These are phyloP conservation scores for Magnaporthales sp. DNA, from an alignment of 2,329 filamentous ascomycete species.

Conservation along the genomic window DNA sequence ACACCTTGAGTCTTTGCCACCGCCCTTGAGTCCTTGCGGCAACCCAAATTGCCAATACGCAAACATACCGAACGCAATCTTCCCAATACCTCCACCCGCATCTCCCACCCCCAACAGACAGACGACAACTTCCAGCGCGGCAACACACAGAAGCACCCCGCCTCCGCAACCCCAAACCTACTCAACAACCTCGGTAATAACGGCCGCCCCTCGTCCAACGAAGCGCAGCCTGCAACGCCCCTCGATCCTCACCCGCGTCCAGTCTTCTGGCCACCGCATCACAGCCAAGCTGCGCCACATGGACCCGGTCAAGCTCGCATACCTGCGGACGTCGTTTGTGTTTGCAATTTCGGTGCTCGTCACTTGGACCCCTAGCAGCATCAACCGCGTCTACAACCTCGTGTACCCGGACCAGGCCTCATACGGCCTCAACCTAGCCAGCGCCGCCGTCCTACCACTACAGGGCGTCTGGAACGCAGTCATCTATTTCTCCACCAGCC, in stretches of 20 bases:
- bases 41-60: neutral
- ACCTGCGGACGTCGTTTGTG: slow-evolving; percentile 51
- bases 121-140: neutral
- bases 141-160: neutral
- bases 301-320: slow-evolving; percentile 52
- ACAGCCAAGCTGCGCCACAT: slow-evolving; percentile 26
- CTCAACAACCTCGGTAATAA: neutral
- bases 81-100: neutral
- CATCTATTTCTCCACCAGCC: slow-evolving; percentile 63
- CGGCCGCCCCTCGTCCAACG: neutral
- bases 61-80: neutral
- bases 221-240: neutral
- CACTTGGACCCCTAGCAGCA: slow-evolving; percentile 57
- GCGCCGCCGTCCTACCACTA: slow-evolving; percentile 63
- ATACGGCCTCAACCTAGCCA: slow-evolving; percentile 60
- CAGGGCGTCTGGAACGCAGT: slow-evolving; percentile 76
- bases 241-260: slow-evolving; percentile 2
- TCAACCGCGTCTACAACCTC: slow-evolving; percentile 67
- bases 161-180: neutral
- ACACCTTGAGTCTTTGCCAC: neutral
- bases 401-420: slow-evolving; percentile 41
- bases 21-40: neutral
- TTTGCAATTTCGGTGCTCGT: slow-evolving; percentile 53
- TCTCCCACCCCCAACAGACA: neutral
- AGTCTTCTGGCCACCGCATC: slow-evolving; percentile 16